Conservation (phyloP, 208 protist species). For the Leishmania turanica region DNA sequence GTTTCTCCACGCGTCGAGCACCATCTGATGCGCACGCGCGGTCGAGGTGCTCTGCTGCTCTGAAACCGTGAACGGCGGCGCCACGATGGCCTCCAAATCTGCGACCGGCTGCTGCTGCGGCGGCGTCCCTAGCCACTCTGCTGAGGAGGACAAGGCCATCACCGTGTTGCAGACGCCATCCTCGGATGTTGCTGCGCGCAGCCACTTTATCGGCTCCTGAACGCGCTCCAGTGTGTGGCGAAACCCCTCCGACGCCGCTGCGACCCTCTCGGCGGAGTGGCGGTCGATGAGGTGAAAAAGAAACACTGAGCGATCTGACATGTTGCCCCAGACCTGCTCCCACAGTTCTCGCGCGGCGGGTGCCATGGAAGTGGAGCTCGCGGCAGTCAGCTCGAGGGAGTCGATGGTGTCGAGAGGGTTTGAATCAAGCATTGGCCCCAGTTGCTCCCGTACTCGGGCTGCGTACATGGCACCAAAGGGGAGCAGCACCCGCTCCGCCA, state of each 20-base stretch:
- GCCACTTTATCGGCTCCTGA: constrained; percentile 20
- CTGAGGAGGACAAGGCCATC: constrained; percentile 15
- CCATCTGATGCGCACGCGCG: constrained; percentile 16
- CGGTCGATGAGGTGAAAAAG: constrained; percentile 26
- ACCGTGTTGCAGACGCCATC: constrained; percentile 27
- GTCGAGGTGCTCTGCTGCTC: not conserved
- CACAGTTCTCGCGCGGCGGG: constrained; percentile 19
- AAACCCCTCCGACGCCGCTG: constrained; percentile 24
- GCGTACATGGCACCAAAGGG: constrained; percentile 25
- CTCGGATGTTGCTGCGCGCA: constrained; percentile 23
- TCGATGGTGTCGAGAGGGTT: constrained; percentile 11
- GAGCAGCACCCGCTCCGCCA: constrained; percentile 22
- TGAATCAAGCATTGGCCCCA: constrained; percentile 3
- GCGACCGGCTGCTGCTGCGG: not conserved
- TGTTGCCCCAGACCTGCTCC: constrained; percentile 30
- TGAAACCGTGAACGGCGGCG: constrained; percentile 4
- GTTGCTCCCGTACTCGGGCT: constrained; percentile 10
- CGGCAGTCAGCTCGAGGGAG: constrained; percentile 8
- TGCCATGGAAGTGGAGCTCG: not conserved
- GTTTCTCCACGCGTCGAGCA: constrained; percentile 23
- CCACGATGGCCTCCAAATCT: constrained; percentile 18
- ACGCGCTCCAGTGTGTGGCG: constrained; percentile 23
- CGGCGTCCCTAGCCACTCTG: not conserved
- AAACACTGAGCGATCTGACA: constrained; percentile 33
- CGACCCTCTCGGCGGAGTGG: not conserved